Evolutionary conservation across 2,329 filamentous ascomycete species (phyloP).

Genomic region (Chaetomiaceae sp.): DNA sequence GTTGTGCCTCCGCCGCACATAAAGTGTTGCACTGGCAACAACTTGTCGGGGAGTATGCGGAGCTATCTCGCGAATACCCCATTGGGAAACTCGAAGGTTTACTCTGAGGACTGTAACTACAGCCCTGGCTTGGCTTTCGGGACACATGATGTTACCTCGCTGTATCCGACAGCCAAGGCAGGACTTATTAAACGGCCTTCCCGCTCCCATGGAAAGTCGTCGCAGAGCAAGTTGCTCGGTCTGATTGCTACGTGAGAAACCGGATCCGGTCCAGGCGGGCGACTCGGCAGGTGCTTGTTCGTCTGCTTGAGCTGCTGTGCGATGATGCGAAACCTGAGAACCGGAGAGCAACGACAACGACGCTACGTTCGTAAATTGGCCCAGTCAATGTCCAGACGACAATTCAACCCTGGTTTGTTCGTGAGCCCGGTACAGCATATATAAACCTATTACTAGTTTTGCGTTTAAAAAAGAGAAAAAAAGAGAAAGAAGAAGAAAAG

Average conservation of each 20-base stretch:
- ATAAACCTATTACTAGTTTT: too few species aligned
- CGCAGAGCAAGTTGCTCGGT: not conserved
- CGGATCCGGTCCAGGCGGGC: not conserved
- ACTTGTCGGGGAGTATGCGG: too few species aligned
- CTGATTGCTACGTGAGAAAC: not conserved
- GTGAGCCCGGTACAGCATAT: too few species aligned
- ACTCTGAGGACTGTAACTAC: not conserved
- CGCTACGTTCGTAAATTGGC: not conserved
- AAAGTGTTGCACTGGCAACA: too few species aligned
- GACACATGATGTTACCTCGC: too few species aligned
- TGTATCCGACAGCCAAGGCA: constrained; percentile 3
- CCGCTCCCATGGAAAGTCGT: not conserved
- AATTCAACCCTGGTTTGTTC: too few species aligned
- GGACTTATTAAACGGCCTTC: not conserved
- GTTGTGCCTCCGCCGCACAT: not conserved
- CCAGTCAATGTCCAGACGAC: not conserved
- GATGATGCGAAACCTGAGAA: not conserved
- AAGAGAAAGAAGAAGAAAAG: too few species aligned
- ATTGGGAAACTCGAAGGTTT: not conserved
- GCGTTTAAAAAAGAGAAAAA: too few species aligned
- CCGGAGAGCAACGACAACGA: not conserved
- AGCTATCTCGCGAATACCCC: too few species aligned
- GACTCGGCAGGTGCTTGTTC: not conserved
- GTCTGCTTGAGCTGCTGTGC: constrained; percentile 4
- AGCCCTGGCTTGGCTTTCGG: too few species aligned